A percentile compares a stretch with the other conserved stretches of the same genome.
phyloP scores from a whole-genome alignment of 371 early-diverging fungal species.

The Lichtheimia ornata region DNA sequence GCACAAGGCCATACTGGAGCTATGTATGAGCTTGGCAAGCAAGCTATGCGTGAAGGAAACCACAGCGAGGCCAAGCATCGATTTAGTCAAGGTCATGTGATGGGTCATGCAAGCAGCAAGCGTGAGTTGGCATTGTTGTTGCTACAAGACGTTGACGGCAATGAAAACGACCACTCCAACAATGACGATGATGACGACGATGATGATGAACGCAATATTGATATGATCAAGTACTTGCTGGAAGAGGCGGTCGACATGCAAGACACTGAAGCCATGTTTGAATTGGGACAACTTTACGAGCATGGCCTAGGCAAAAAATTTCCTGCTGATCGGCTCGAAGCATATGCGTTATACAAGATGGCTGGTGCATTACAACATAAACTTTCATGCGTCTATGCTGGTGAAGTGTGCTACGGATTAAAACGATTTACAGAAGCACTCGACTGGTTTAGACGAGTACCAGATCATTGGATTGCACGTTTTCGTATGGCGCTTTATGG shows the following conservation, averaged over 20 bases:
- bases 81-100: conserved; percentile 16
- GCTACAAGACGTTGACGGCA: conserved; percentile 1
- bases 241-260: conserved; percentile 20
- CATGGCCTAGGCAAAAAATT: conserved; percentile 7
- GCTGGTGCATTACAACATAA: conserved; percentile 18
- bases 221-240: conserved; percentile 7
- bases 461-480: conserved; percentile 12
- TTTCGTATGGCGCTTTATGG: conserved; percentile 9
- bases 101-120: conserved; percentile 22
- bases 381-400: conserved; percentile 19
- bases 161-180: conserved; percentile 1
- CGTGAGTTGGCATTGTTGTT: conserved; percentile 24
- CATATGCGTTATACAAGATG: conserved; percentile 9
- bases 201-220: not conserved
- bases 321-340: conserved; percentile 2
- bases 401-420: conserved; percentile 7
- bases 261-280: conserved; percentile 21
- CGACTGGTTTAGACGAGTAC: conserved; percentile 8
- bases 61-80: conserved; percentile 14
- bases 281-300: conserved; percentile 17
- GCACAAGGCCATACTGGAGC: conserved; percentile 23
- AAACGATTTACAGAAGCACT: not conserved
- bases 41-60: conserved; percentile 12
- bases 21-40: conserved; percentile 20
- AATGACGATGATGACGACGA: not conserved